Evolutionary conservation across 768 basidiomycete genomes (phyloP).

Genomic region (Mycena galopus): DNA sequence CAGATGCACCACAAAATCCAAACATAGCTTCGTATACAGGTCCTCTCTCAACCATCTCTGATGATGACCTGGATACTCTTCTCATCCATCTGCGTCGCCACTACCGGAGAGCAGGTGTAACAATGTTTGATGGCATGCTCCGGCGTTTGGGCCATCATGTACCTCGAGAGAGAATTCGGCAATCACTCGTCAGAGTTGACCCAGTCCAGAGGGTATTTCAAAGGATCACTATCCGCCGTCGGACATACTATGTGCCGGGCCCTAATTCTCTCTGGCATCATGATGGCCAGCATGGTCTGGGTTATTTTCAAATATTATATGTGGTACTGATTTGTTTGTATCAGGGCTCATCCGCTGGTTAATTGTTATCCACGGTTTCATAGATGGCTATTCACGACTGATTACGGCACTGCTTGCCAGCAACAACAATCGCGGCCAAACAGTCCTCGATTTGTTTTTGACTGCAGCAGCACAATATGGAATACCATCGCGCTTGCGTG

Average conservation of each 20-base stretch:
- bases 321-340: background rate
- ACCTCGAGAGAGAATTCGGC: conserved; percentile 29
- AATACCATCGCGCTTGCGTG: background rate
- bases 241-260: conserved; percentile 43
- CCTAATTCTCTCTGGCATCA: conserved; percentile 52
- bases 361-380: conserved; percentile 3
- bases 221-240: conserved; percentile 10
- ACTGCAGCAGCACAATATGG: background rate
- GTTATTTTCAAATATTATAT: background rate
- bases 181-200: conserved; percentile 25
- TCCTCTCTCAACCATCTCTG: background rate
- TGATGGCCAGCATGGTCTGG: conserved; percentile 21
- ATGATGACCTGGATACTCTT: background rate
- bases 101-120: conserved; percentile 32
- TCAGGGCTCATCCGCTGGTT: conserved; percentile 8
- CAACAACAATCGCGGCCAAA: background rate
- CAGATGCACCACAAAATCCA: background rate
- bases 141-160: conserved; percentile 24
- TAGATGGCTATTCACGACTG: background rate
- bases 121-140: conserved; percentile 39
- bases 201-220: conserved; percentile 31
- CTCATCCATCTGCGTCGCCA: conserved; percentile 13
- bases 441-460: background rate
- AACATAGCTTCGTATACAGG: background rate
- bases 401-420: background rate